Percentiles rank a stretch among this genome's conserved stretches.
Conservation (phyloP, 768 basidiomycete genomes). For the Boletus patriciae region DNA sequence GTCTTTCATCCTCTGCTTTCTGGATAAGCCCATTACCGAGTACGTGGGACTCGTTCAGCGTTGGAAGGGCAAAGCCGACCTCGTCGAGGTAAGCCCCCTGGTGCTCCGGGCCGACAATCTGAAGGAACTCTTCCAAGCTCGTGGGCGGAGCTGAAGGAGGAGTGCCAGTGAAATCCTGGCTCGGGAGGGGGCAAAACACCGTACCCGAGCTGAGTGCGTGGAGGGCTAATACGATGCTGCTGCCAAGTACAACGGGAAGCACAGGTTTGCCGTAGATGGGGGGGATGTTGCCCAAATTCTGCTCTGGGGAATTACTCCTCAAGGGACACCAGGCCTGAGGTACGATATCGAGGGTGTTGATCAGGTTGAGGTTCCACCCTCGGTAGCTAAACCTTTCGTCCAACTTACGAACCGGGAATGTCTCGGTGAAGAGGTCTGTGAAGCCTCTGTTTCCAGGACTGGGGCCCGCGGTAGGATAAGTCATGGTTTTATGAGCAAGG, state of each 20-base stretch:
- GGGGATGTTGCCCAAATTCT: slow-evolving; percentile 17
- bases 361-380: slow-evolving; percentile 20
- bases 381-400: not conserved
- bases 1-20: slow-evolving; percentile 1
- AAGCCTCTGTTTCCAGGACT: slow-evolving; percentile 12
- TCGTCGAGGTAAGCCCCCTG: not conserved
- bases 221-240: not conserved
- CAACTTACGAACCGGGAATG: not conserved
- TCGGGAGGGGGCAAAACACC: slow-evolving; percentile 8
- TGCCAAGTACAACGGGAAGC: not conserved
- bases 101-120: not conserved
- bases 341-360: slow-evolving; percentile 15
- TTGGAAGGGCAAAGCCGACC: not conserved
- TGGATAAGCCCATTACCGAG: not conserved
- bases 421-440: slow-evolving; percentile 1
- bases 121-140: not conserved
- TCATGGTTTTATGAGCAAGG: slow-evolving; percentile 39
- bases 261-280: slow-evolving; percentile 10
- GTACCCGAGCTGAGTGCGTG: not conserved
- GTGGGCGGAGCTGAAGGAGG: not conserved
- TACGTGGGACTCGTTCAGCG: not conserved
- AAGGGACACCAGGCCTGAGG: slow-evolving; percentile 13
- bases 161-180: not conserved
- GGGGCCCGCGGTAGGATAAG: slow-evolving; percentile 9
- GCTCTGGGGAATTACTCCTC: not conserved